These are phyloP conservation scores for Aphanoascus verrucosus DNA, from an alignment of 2,329 filamentous ascomycete species.

Conservation along the genomic window DNA sequence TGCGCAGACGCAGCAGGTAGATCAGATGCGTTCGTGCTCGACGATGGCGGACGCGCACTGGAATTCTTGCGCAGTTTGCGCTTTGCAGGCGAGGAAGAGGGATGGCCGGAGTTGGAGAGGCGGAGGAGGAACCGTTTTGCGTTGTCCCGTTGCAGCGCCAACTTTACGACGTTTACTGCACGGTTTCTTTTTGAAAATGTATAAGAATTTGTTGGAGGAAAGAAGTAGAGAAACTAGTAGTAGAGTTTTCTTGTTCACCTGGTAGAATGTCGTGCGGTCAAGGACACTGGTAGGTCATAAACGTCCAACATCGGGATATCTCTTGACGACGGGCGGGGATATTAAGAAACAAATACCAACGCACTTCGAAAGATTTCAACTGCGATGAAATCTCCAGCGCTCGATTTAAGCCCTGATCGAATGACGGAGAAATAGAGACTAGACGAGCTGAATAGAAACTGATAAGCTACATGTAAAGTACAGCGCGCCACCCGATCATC, in stretches of 20 bases:
- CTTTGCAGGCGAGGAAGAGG: conserved; percentile 18
- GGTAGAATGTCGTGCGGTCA: background rate
- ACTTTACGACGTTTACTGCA: conserved; percentile 20
- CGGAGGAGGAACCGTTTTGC: conserved; percentile 37
- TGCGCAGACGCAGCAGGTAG: background rate
- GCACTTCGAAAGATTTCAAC: no score
- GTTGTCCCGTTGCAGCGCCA: conserved; percentile 39
- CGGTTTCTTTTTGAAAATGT: background rate
- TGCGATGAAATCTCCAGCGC: no score
- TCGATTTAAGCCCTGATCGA: no score
- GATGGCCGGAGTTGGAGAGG: conserved; percentile 23
- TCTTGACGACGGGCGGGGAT: background rate
- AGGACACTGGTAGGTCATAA: background rate
- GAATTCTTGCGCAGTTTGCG: conserved; percentile 18
- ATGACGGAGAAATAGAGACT: background rate
- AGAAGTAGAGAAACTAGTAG: background rate
- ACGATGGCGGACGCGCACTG: conserved; percentile 12
- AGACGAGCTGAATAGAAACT: no score
- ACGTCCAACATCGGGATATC: background rate
- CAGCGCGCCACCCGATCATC: background rate
- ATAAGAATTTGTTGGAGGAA: background rate
- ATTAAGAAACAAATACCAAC: background rate
- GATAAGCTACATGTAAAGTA: background rate
- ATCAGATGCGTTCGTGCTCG: background rate
- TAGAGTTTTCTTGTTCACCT: background rate